Base-by-base conservation (phyloP, 306 rosid genomes). In the Rosa multiflora region DNA sequence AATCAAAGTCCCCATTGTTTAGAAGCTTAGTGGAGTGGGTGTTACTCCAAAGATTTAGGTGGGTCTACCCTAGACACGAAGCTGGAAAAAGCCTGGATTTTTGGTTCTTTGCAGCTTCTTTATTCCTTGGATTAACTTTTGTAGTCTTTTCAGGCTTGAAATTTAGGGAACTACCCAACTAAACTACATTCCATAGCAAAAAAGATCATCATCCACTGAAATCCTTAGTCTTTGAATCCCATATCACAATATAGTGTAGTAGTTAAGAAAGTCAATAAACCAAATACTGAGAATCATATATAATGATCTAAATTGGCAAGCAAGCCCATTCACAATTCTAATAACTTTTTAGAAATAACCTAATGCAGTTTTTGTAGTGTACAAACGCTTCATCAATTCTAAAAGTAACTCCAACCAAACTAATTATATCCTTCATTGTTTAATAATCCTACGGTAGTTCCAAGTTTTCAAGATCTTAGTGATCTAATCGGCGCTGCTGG, bases 31-130 rank as follows among this genome's bases (percentile, higher is more conserved):
- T 62, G 68, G 74, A 70, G 69, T 40, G 73, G 49, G 51, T 72
- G 64, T 61, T 61, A 61, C 77, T 76, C 84, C 74, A 69, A 70
- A 68, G 20, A 55, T 44, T 75, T 58, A 9, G 62, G 66, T 59
- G 42, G 73, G 51, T 68, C 75, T 51, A 13, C 74, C 74, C 46
- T 8, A 23, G 75, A 35, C 62, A 18, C 29, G 23, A 47, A 46
- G 78, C 79, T 29, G 59, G 18, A 61, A 23, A 46, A 75, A 75
- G 79, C 59, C 71, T 46, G 42, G n/a, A 62, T 17, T 6, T 61
- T 18, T 46, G 8, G 18, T 59, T 44, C 44, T 29, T 63, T 53
- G 11, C 75, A 63, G 20, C 64, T 53, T 52, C 43, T 70, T 64
- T 68, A 61, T 52, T 20, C 64, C 6, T 35, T 56, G 23, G 43